Evolutionary conservation across 352 stramenopile species (phyloP), one percentile per base, ranked within the genome.

Genomic region (Pythium myriotylum): DNA sequence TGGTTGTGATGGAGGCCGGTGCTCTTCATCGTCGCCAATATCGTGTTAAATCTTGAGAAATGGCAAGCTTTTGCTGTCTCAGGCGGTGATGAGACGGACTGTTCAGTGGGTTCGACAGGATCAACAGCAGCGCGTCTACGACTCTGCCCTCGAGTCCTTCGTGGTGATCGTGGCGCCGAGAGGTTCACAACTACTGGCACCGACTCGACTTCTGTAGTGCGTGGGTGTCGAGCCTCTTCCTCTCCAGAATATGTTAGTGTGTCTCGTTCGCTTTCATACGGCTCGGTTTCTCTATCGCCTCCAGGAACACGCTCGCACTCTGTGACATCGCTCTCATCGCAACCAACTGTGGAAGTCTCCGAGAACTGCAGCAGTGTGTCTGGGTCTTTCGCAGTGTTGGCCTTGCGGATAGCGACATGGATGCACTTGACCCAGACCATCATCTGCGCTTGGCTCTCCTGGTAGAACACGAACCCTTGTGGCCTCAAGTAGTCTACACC

Each of bases 381-480:
- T 42, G 26, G 14, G 26, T 42, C 12, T 22, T 58, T 29, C 16
- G 23, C 9, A 2, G 54, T 35, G n/a, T 54, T 62, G 9, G 75
- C 73, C 35, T 65, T 60, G 24, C 86, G 84, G 47, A 93, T 91
- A 29, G 77, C 74, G 32, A 83, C 59, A 35, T 89, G 81, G 29
- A 93, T 89, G 57, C 76, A 90, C 53, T 89, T 89, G 46, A 91
- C 82, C 84, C 84, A 93, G 13, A 77, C 62, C 46, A 88, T 67
- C 76, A 90, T 88, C 17, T 69, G 71, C 54, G 78, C 70, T 43
- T 89, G 79, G 63, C 89, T 71, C 52, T 90, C 84, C 33, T 87
- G 79, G 56, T 78, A 90, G 55, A 91, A 91, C 9, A 90, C 70
- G 32, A 93, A 93, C 8, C 73, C 68, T 39, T 93, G 84, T 2